These are phyloP conservation scores for Aphanomyces cochlioides DNA, from an alignment of 352 stramenopile genomes.

Conservation along the genomic window DNA sequence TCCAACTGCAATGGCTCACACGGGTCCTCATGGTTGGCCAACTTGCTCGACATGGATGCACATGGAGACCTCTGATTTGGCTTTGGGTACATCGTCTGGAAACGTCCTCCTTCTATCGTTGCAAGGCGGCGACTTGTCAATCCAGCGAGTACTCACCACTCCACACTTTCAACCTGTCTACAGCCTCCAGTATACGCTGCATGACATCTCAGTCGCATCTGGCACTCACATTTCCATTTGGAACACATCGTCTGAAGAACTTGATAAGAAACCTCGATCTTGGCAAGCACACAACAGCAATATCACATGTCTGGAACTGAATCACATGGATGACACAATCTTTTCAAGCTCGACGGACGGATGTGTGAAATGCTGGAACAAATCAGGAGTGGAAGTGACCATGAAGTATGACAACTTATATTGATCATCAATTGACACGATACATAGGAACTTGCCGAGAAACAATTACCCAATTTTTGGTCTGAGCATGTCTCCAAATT, in stretches of 20 bases:
- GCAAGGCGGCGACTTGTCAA: constrained; percentile 32
- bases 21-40: constrained; percentile 69
- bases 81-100: constrained; percentile 57
- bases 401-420: constrained; percentile 33
- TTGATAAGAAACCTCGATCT: constrained; percentile 31
- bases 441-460: constrained; percentile 7
- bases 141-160: constrained; percentile 50
- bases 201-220: constrained; percentile 55
- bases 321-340: constrained; percentile 64
- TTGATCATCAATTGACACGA: constrained; percentile 28
- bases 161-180: constrained; percentile 67
- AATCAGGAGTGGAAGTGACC: constrained; percentile 37
- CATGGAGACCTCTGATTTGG: constrained; percentile 50
- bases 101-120: constrained; percentile 47
- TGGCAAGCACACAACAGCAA: constrained; percentile 73
- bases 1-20: constrained; percentile 59
- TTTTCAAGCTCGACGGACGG: constrained; percentile 63
- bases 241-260: constrained; percentile 55
- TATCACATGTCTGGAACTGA: constrained; percentile 52
- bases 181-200: constrained; percentile 47
- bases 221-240: constrained; percentile 69
- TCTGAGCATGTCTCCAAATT: constrained; percentile 64
- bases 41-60: constrained; percentile 64
- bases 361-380: constrained; percentile 60
- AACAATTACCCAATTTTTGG: constrained; percentile 62